Conservation (phyloP, 352 stramenopile species). For the Pythium graminicola region DNA sequence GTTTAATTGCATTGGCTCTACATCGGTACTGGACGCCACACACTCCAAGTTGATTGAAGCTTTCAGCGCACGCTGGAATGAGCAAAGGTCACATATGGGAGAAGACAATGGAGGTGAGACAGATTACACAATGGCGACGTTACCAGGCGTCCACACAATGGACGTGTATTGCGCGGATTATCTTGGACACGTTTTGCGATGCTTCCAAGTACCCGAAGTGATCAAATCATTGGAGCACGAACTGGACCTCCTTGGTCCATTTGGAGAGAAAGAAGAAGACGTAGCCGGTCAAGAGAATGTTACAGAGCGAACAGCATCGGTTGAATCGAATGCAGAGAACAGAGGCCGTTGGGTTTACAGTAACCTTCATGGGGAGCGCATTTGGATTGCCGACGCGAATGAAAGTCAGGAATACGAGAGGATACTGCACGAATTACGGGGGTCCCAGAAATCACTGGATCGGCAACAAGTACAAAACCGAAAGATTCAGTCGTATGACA, state of each 20-base stretch:
- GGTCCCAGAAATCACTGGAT: slow-evolving; percentile 31
- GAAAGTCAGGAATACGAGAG: slow-evolving; percentile 65
- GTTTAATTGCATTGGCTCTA: slow-evolving; percentile 10
- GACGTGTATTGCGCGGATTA: background rate
- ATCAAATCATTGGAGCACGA: slow-evolving; percentile 4
- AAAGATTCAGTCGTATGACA: slow-evolving; percentile 30
- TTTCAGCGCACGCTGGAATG: background rate
- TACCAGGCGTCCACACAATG: background rate
- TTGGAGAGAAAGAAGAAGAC: background rate
- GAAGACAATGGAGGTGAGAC: background rate
- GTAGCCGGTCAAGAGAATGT: background rate
- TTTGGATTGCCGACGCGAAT: slow-evolving; percentile 51
- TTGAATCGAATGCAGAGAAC: background rate
- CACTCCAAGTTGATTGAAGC: background rate
- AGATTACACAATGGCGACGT: background rate
- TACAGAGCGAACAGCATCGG: background rate
- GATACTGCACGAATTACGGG: slow-evolving; percentile 63
- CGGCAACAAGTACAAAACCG: slow-evolving; percentile 26
- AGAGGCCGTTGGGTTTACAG: slow-evolving; percentile 49
- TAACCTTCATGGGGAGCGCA: slow-evolving; percentile 75
- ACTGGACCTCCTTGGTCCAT: background rate
- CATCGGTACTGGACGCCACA: background rate
- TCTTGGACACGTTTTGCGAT: background rate
- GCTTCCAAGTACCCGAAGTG: background rate
- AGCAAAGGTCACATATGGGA: background rate